Evolutionary conservation across 176 grass and related monocot species (phyloP).

Genomic region (Rhynchospora breviuscula): DNA sequence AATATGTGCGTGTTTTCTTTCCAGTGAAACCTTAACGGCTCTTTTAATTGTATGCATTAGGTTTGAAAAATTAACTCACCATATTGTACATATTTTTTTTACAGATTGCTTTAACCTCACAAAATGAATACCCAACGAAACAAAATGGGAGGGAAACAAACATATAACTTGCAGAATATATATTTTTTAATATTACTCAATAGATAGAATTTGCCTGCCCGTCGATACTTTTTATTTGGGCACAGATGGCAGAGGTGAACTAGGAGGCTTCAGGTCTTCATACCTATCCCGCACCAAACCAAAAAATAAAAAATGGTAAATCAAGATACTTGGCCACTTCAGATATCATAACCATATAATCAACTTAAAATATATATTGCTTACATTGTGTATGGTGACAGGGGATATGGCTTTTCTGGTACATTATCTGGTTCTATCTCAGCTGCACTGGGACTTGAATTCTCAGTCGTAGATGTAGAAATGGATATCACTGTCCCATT

Average conservation of each 20-base stretch:
- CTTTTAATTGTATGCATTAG: not conserved
- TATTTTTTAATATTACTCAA: not conserved
- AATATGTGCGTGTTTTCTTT: not conserved
- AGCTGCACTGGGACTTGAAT: not conserved
- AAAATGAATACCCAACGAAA: conserved; percentile 17
- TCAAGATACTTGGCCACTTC: not conserved
- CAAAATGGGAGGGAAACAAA: not conserved
- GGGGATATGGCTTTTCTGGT: conserved; percentile 9
- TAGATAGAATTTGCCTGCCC: not conserved
- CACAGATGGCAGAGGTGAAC: conserved; percentile 32
- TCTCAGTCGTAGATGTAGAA: conserved; percentile 11
- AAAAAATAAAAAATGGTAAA: not conserved
- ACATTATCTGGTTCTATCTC: not conserved
- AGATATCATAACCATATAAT: not conserved
- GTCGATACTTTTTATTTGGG: conserved; percentile 23
- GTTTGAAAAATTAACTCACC: not conserved
- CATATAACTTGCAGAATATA: not conserved
- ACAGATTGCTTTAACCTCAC: conserved; percentile 6
- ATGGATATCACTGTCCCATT: conserved; percentile 15
- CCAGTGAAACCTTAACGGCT: not conserved
- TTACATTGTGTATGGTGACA: conserved; percentile 34
- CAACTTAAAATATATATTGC: not conserved
- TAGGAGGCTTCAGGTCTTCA: conserved; percentile 38
- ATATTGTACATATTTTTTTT: not conserved
- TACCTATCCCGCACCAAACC: conserved; percentile 20